These are phyloP conservation scores for Tolypocladium tropicale DNA, from an alignment of 2,329 filamentous ascomycete species.

Conservation along the genomic window DNA sequence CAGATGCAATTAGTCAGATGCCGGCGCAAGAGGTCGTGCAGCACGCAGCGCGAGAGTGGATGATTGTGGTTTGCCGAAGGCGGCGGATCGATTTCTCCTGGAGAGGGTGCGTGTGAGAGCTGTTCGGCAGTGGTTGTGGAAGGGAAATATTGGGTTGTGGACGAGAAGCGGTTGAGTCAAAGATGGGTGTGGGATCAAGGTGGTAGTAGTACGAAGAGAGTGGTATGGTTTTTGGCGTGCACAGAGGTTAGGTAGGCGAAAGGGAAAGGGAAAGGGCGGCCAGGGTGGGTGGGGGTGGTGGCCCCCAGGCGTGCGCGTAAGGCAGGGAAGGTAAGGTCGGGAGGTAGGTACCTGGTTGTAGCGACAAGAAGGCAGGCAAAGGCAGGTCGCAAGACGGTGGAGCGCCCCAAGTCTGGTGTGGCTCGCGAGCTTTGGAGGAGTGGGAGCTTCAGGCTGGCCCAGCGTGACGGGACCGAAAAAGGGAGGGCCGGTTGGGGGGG, in stretches of 20 bases:
- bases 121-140: not conserved
- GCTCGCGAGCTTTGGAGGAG: not conserved
- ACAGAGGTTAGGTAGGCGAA: not conserved
- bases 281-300: not conserved
- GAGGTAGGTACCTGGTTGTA: too few relatives aligned
- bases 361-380: too few relatives aligned
- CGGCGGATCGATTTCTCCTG: not conserved
- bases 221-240: not conserved
- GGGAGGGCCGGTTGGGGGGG: not conserved
- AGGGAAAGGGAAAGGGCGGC: too few relatives aligned
- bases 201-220: not conserved
- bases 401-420: not conserved
- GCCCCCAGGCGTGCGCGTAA: not conserved
- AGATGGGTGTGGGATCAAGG: not conserved
- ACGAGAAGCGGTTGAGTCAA: not conserved
- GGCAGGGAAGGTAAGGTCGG: too few relatives aligned
- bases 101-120: not conserved
- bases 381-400: too few relatives aligned
- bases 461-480: slow-evolving; percentile 2
- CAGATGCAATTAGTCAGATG: slow-evolving; percentile 1
- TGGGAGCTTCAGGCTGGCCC: not conserved
- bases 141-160: not conserved
- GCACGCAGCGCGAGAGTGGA: not conserved
- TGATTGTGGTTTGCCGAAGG: not conserved
- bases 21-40: not conserved